phyloP scores from a whole-genome alignment of 257 asterid species.

The Penstemon barbatus region DNA sequence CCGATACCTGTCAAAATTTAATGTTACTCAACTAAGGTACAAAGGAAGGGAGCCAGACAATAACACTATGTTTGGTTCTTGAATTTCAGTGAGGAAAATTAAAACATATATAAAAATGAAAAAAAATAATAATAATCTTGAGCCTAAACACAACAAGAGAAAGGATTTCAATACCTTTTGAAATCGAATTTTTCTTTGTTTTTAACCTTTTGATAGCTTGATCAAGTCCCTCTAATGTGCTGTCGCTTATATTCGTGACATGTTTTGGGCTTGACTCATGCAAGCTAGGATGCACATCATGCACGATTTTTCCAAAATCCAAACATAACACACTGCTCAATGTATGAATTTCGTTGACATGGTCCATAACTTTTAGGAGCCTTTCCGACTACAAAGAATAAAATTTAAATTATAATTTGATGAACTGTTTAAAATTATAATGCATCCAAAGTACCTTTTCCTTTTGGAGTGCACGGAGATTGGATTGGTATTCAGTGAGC shows the following conservation, averaged over 20 bases:
- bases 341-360: constrained; percentile 82
- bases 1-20: constrained; percentile 46
- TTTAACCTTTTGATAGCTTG: constrained; percentile 65
- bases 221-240: constrained; percentile 73
- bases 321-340: constrained; percentile 70
- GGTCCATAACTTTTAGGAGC: constrained; percentile 69
- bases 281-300: constrained; percentile 87
- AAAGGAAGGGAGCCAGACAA: constrained; percentile 10
- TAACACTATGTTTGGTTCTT: constrained; percentile 13
- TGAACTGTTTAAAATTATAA: not conserved
- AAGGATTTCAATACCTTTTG: constrained; percentile 58
- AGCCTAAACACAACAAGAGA: too few relatives aligned
- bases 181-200: constrained; percentile 69
- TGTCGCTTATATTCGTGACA: constrained; percentile 75
- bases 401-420: constrained; percentile 24
- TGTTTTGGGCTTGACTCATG: constrained; percentile 63
- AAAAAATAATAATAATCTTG: too few relatives aligned
- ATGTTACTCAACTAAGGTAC: constrained; percentile 8
- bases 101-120: too few relatives aligned
- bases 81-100: too few relatives aligned
- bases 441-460: constrained; percentile 60
- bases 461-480: constrained; percentile 72
- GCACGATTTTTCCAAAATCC: constrained; percentile 80
- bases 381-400: constrained; percentile 70
- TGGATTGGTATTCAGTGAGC: constrained; percentile 77